Conservation (phyloP, 257 asterid genomes). For the Solanum sparsipilum region DNA sequence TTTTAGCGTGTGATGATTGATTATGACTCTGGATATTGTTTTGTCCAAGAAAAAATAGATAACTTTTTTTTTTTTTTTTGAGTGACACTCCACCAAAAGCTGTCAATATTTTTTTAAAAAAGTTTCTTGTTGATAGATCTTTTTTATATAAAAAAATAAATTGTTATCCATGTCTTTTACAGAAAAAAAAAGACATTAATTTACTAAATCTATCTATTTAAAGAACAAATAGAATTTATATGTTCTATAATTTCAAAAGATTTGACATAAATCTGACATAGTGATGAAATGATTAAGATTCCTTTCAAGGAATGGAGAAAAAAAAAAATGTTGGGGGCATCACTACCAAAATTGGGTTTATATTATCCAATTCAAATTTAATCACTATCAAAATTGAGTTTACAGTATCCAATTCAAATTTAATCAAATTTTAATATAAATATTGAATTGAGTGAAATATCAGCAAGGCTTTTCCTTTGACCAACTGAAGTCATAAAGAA, state of each 20-base stretch:
- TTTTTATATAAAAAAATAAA: not conserved
- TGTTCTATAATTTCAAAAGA: not conserved
- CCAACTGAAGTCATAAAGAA: no score
- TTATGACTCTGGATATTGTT: not conserved
- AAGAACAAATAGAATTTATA: not conserved
- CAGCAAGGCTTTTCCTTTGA: no score
- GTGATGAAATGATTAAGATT: no score
- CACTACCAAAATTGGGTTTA: no score
- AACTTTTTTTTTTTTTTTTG: not conserved
- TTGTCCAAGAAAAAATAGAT: no score
- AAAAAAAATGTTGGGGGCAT: no score
- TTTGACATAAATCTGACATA: no score
- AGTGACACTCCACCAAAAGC: not conserved
- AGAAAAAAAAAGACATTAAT: not conserved
- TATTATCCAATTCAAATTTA: no score
- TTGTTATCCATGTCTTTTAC: not conserved
- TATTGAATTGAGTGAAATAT: no score
- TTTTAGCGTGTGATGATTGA: not conserved
- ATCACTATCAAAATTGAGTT: no score
- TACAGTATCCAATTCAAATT: no score
- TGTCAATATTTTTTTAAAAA: not conserved
- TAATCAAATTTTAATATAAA: no score
- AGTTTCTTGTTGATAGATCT: not conserved
- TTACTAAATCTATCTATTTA: not conserved
- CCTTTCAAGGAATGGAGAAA: fast-evolving